Base-by-base conservation (phyloP, 306 rosid genomes). In the Myrica gale region DNA sequence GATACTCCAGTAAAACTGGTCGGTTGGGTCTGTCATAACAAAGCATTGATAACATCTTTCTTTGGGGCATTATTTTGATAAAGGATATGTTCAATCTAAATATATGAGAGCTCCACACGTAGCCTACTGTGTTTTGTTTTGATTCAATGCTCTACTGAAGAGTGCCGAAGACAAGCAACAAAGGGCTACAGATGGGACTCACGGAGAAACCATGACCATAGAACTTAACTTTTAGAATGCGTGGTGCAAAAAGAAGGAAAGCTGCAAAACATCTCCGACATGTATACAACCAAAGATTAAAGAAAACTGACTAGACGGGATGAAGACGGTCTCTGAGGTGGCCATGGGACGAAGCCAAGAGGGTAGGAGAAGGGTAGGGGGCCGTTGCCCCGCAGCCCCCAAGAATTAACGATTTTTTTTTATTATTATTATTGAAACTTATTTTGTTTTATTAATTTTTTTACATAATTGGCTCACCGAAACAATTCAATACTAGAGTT, bases 171-270 rank as follows among this genome's bases (percentile, higher is more conserved):
- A 84, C 75, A 47, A 41, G 67, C 21, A 46, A 21, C 52, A 61
- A 37, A 42, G 78, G 79, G 67, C 69, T 46, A 69, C 53, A 80
- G 89, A 88, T 84, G 89, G 89, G 93, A 90, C 90, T 74, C 41
- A 77, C 74, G 82, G 88, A 78, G 39, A 73, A 84, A 87, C 83
- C 84, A 78, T 65, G 85, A 60, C 98, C 94, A 87, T 85, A 83
- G 71, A 83, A 80, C 75, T 71, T 78, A 44, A 82, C 96, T 88
- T 90, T 91, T 68, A 54, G 68, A 87, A 82, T 85, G 79, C 73
- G 80, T 75, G 98, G 97, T 86, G 70, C 26, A 73, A 12, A 87
- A 86, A 77, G 58, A 87, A 91, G 87, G 96, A 88, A 84, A 91
- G 85, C 85, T 74, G 84, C 90, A 69, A 60, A 83, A 81, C 92